phyloP scores from a whole-genome alignment of 129 eudicot species.

The Mikania micrantha region DNA sequence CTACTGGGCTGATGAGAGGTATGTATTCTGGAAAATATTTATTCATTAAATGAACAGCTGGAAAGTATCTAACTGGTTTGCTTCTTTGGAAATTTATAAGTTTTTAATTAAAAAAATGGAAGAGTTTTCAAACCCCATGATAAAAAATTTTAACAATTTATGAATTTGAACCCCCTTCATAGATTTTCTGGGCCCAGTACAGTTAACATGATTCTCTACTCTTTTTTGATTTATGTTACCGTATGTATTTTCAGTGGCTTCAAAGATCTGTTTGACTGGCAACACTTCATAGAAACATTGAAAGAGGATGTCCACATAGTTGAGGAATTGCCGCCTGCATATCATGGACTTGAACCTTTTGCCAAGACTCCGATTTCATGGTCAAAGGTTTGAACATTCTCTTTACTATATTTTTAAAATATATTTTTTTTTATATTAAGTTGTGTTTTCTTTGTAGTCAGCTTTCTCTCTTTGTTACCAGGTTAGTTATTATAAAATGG shows the following conservation, averaged over 20 bases:
- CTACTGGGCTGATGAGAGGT: constrained; percentile 99
- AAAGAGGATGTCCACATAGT: constrained; percentile 83
- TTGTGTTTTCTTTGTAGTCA: neutral
- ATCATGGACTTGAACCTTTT: constrained; percentile 75
- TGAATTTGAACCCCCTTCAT: neutral
- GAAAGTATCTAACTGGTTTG: neutral
- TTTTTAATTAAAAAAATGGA: neutral
- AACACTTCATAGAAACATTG: constrained; percentile 77
- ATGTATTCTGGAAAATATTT: constrained; percentile 1
- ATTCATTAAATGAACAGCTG: neutral
- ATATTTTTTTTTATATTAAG: neutral
- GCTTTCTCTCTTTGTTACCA: constrained; percentile 28
- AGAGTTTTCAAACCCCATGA: neutral
- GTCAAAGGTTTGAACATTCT: constrained; percentile 67
- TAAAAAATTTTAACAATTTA: neutral
- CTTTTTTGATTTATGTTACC: neutral
- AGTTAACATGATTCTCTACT: constrained; percentile 6
- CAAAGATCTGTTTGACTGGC: constrained; percentile 96
- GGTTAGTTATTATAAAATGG: constrained; percentile 77
- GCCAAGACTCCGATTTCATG: constrained; percentile 95
- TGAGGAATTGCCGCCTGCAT: constrained; percentile 65
- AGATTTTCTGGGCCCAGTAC: neutral
- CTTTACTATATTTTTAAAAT: neutral
- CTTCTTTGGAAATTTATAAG: neutral
- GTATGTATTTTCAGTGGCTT: constrained; percentile 64